Evolutionary conservation across 768 basidiomycete species (phyloP).

Genomic region (Suillus paluster): DNA sequence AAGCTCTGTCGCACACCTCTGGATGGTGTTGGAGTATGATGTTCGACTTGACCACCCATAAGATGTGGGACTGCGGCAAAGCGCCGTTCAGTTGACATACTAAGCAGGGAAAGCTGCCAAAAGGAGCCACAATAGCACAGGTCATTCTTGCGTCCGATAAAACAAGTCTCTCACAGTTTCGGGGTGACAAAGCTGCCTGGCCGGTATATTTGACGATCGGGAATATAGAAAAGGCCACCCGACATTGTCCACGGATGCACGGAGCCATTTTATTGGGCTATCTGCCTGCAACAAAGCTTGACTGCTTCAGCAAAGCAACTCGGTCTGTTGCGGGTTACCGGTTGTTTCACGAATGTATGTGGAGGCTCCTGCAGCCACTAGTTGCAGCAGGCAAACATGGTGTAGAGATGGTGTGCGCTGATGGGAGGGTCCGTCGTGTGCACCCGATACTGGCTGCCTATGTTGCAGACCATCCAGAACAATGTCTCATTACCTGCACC

Average conservation of each 20-base stretch:
- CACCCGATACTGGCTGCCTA: constrained; percentile 46
- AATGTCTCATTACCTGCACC: constrained; percentile 39
- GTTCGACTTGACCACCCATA: too few species aligned
- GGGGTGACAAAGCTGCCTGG: too few species aligned
- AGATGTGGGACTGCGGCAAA: too few species aligned
- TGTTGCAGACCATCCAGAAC: constrained; percentile 49
- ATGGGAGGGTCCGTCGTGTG: constrained; percentile 35
- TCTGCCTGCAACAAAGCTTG: constrained; percentile 9
- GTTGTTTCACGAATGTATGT: constrained; percentile 45
- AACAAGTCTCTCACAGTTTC: too few species aligned
- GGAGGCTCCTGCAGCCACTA: constrained; percentile 34
- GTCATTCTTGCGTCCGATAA: too few species aligned
- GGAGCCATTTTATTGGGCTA: constrained; percentile 6
- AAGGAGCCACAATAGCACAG: too few species aligned
- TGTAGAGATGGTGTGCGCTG: constrained; percentile 39
- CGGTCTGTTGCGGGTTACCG: constrained; percentile 12
- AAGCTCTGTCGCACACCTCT: too few species aligned
- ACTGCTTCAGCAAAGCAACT: constrained; percentile 13
- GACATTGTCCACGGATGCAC: not conserved
- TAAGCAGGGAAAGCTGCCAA: too few species aligned
- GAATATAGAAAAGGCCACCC: too few species aligned
- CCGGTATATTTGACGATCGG: too few species aligned
- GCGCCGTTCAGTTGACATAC: too few species aligned
- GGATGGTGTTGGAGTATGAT: too few species aligned
- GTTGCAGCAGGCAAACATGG: constrained; percentile 34